Conservation (phyloP, 2,329 filamentous ascomycete genomes). For the Colletotrichum sidae region DNA sequence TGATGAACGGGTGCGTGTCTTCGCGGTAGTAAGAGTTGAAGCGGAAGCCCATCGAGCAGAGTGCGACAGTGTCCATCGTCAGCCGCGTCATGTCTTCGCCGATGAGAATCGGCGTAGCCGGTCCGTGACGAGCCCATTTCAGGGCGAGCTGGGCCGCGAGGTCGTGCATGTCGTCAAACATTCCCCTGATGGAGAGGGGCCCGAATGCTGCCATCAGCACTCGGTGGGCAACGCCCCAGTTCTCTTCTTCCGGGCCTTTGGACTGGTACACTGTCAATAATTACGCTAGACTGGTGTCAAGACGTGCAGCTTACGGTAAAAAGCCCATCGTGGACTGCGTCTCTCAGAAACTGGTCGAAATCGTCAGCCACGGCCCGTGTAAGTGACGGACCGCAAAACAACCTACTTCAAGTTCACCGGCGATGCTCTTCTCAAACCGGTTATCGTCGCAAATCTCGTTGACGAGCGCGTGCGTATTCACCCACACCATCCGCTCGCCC, state of each 20-base stretch:
- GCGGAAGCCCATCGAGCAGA: slow-evolving; percentile 68
- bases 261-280: neutral
- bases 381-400: no score
- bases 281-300: neutral
- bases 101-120: slow-evolving; percentile 60
- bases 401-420: slow-evolving; percentile 52
- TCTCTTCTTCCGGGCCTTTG: slow-evolving; percentile 32
- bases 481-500: slow-evolving; percentile 58
- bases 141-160: slow-evolving; percentile 63
- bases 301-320: slow-evolving; percentile 34
- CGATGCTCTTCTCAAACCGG: slow-evolving; percentile 70
- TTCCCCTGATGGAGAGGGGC: slow-evolving; percentile 71
- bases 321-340: slow-evolving; percentile 59
- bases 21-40: slow-evolving; percentile 73
- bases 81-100: slow-evolving; percentile 72
- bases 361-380: fast-evolving
- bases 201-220: slow-evolving; percentile 77
- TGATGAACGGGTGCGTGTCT: slow-evolving; percentile 48
- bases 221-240: slow-evolving; percentile 67
- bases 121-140: slow-evolving; percentile 62
- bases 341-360: slow-evolving; percentile 61
- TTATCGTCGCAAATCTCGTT: slow-evolving; percentile 75
- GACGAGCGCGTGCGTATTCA: slow-evolving; percentile 66
- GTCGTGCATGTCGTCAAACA: slow-evolving; percentile 67
- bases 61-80: slow-evolving; percentile 71